These are phyloP conservation scores for Fusarium verrucosum DNA, from an alignment of 2,329 filamentous ascomycete species.

Conservation along the genomic window DNA sequence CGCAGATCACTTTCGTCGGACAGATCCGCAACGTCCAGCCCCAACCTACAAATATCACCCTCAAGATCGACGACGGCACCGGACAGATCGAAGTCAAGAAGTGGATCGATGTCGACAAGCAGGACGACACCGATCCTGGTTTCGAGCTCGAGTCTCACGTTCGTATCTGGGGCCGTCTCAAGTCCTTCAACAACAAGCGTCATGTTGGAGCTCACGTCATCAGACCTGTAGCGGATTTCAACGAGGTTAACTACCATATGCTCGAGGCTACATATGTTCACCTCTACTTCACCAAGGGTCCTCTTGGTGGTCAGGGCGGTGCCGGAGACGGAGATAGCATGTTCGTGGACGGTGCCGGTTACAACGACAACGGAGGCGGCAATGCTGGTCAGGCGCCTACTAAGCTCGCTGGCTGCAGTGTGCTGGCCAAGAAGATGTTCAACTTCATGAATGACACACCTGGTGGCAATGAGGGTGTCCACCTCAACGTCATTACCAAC, in stretches of 20 bases:
- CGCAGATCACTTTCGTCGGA: slow-evolving; percentile 81
- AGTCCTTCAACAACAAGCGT: slow-evolving; percentile 83
- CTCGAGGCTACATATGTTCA: slow-evolving; percentile 91
- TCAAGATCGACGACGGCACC: slow-evolving; percentile 94
- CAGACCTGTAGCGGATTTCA: slow-evolving; percentile 81
- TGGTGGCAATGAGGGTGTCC: slow-evolving; percentile 82
- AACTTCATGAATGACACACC: slow-evolving; percentile 71
- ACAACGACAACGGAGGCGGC: slow-evolving; percentile 50
- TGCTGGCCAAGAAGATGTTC: slow-evolving; percentile 74
- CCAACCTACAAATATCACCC: slow-evolving; percentile 92
- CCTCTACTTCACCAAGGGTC: slow-evolving; percentile 80
- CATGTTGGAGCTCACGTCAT: slow-evolving; percentile 84
- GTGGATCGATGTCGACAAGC: slow-evolving; percentile 76
- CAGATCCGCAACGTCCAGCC: slow-evolving; percentile 87
- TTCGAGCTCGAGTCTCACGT: slow-evolving; percentile 81
- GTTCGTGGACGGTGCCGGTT: slow-evolving; percentile 63
- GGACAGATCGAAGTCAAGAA: slow-evolving; percentile 90
- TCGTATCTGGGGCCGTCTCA: slow-evolving; percentile 85
- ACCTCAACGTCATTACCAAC: slow-evolving; percentile 79
- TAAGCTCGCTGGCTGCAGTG: slow-evolving; percentile 61
- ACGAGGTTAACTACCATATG: slow-evolving; percentile 92
- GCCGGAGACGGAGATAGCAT: slow-evolving; percentile 59
- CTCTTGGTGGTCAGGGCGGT: slow-evolving; percentile 56
- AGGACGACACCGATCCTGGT: slow-evolving; percentile 58
- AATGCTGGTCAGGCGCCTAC: slow-evolving; percentile 51